phyloP scores from a whole-genome alignment of 768 basidiomycete species.

The Lactarius hatsudake region DNA sequence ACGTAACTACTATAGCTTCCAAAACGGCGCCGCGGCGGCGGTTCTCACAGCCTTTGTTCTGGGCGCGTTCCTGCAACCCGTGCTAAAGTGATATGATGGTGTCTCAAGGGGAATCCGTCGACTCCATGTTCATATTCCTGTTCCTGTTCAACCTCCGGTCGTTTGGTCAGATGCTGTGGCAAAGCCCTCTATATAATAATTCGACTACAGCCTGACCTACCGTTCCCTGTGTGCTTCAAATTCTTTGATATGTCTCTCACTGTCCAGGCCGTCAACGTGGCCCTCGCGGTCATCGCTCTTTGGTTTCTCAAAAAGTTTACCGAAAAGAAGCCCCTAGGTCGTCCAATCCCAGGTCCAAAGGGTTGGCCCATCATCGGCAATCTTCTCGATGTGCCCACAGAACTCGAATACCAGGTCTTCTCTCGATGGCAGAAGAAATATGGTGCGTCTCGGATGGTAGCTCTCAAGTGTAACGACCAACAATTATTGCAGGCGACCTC shows the following conservation, averaged over 20 bases:
- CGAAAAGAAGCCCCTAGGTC: conserved; percentile 19
- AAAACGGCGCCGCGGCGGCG: too few species aligned
- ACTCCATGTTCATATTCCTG: too few species aligned
- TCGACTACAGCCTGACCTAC: too few species aligned
- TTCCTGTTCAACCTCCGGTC: background rate
- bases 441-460: conserved; percentile 12
- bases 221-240: too few species aligned
- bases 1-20: too few species aligned
- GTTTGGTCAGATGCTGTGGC: too few species aligned
- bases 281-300: conserved; percentile 15
- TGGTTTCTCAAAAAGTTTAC: conserved; percentile 22
- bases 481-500: conserved; percentile 27
- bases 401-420: conserved; percentile 24
- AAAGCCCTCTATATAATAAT: too few species aligned
- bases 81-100: too few species aligned
- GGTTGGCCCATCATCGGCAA: conserved; percentile 28
- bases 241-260: too few species aligned
- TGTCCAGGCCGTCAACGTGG: conserved; percentile 8
- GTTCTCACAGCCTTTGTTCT: background rate
- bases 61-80: too few species aligned
- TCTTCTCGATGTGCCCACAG: conserved; percentile 24
- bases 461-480: background rate
- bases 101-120: too few species aligned
- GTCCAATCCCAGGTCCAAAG: conserved; percentile 23
- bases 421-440: conserved; percentile 24